Evolutionary conservation across 305 asterid genomes (phyloP).

Genomic region (Solanum hybrid): DNA sequence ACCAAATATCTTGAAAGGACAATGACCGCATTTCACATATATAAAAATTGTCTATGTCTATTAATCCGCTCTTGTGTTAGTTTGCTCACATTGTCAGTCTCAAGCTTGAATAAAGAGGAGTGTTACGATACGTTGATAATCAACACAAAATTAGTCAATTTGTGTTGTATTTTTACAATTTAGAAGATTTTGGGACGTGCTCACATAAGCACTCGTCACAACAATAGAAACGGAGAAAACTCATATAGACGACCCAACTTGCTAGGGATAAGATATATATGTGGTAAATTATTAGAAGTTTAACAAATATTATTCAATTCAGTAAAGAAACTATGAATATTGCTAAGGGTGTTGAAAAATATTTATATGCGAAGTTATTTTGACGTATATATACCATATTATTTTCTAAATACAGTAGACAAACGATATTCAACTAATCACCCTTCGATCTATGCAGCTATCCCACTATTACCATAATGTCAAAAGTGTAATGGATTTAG

Average conservation of each 20-base stretch:
- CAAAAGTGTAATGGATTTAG: neutral
- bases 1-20: neutral
- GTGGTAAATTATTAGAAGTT: neutral
- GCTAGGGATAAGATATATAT: neutral
- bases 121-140: neutral
- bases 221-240: neutral
- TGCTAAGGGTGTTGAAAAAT: neutral
- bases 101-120: neutral
- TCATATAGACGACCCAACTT: neutral
- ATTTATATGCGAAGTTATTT: no score
- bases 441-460: neutral
- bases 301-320: neutral
- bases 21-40: neutral
- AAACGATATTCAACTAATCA: neutral
- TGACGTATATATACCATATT: neutral
- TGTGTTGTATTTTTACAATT: neutral
- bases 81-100: neutral
- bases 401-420: neutral
- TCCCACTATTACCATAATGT: neutral
- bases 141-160: neutral
- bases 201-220: neutral
- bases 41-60: neutral
- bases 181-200: neutral
- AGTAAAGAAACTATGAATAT: neutral
- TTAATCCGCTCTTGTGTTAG: neutral